Percentiles rank a stretch among this genome's conserved stretches.
Evolutionary conservation across 352 stramenopile genomes (phyloP).

Genomic region (Globisporangium spinosum): DNA sequence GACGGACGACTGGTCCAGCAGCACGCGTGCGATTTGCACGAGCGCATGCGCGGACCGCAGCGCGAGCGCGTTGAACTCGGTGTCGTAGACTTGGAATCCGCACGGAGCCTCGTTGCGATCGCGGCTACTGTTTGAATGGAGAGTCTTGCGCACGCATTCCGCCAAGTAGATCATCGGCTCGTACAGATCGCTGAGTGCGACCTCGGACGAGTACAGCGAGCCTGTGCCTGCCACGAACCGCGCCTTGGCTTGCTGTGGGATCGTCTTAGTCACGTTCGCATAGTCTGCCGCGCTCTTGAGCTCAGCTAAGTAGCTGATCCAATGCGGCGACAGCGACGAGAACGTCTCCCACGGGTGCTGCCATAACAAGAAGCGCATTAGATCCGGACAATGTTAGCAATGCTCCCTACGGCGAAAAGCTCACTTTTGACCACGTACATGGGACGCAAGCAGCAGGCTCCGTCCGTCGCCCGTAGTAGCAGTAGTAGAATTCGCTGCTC

Average conservation of each 20-base stretch:
- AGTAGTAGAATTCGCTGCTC: constrained; percentile 14
- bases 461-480: not conserved
- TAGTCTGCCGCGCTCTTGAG: constrained; percentile 56
- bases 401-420: not conserved
- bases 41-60: constrained; percentile 59
- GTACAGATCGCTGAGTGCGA: constrained; percentile 57
- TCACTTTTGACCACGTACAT: constrained; percentile 27
- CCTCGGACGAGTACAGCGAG: constrained; percentile 28
- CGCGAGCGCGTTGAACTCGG: constrained; percentile 82
- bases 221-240: constrained; percentile 46
- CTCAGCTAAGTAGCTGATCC: constrained; percentile 38
- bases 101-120: not conserved
- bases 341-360: constrained; percentile 88
- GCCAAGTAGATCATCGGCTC: constrained; percentile 82
- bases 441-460: constrained; percentile 30
- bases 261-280: constrained; percentile 30
- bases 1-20: constrained; percentile 55
- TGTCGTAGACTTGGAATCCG: constrained; percentile 54
- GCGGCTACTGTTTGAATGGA: not conserved
- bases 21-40: constrained; percentile 58
- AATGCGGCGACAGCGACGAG: constrained; percentile 64
- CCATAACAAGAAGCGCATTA: not conserved
- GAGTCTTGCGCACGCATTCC: constrained; percentile 17
- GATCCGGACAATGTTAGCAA: constrained; percentile 4
- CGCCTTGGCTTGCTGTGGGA: constrained; percentile 41